Base-by-base conservation (phyloP, 352 stramenopile genomes). In the Elongisporangium prolatum region DNA sequence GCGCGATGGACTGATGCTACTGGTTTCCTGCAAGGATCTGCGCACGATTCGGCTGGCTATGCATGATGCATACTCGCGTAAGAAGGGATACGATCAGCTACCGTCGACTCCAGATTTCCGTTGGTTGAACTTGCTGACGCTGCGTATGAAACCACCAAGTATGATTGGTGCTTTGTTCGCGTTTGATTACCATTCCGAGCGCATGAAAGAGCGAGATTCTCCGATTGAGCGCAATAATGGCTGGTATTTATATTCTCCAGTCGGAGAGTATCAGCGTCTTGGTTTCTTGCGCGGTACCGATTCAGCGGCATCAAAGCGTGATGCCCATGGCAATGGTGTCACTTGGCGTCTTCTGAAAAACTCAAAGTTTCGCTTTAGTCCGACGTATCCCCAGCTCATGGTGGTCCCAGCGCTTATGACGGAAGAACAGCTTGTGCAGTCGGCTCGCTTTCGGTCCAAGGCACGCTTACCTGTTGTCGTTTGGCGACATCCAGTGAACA, bases 321-420 rank as follows among this genome's bases (percentile, higher is more conserved):
- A 63, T 11, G 57, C 69, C 1, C 75, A 71, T 59, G 80, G 68
- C n/a, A 61, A 66, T 25, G 54, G 38, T 1, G 82, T 91, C 34
- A 81, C 79, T 20, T 98, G 90, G 91, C 69, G 89, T 28, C 63
- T 94, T 56, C 72, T 95, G 17, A 94, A 94, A 68, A 96, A 96
- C 56, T 91, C 80, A 57, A 93, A 91, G 64, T 98, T 96, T 69
- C 77, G 77, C 40, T 87, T 98, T 61, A 98, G 90, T 57, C 77
- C 86, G 13, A 97, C 94, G 21, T 99, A 99, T 67, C 97, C 97
- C 4, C 86, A 91, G 50, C 80, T 98, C 16, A 89, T 99, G 74
- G 85, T 98, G 11, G 96, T 98, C 21, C 96, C 97, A 18, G 85
- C 89, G 20, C 84, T 90, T 28, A 91, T 99, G 64, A 86, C 93